Evolutionary conservation across 177 flowering plant species (phyloP), one percentile per base, ranked within the genome.

Genomic region (Vitis hybrid): DNA sequence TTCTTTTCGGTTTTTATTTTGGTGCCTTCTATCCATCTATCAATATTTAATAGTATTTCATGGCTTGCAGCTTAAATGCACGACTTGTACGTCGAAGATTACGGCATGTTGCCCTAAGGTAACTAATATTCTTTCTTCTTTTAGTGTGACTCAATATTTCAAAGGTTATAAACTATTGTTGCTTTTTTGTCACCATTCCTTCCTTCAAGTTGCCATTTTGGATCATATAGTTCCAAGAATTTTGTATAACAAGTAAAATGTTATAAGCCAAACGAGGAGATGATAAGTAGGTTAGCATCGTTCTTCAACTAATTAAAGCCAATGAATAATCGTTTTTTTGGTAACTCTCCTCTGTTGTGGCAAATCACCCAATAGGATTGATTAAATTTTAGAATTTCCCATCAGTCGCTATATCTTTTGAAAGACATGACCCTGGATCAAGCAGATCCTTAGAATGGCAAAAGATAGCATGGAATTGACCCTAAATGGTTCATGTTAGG

Each of bases 91-190:
- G 97, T 15, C 77, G 92, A 76, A 89, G 97, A 60, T 58, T 92
- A 64, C 77, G 97, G 9, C 99, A 91, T 80, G 73, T 89, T 74
- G 97, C 99, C 60, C 62, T 74, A 76, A 92, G 97, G 98, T 94
- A 88, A 65, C 60, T 67, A 18, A 13, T 48, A 50, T 58, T 62
- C n/a, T 51, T 19, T 16, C 18, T 21, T 56, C 10, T 50, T 51
- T 52, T 52, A 60, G 33, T 12, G 21, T 50, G 2, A 18, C 51
- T 56, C 16, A 2, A 51, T 16, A 14, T 66, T n/a, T 56, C 56
- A 51, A 61, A 29, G 8, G 7, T 22, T 59, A 31, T 31, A 62
- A 45, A 4, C 13, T 72, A 59, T 15, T 66, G 50, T 8, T 18
- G 18, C 13, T 18, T 66, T 22, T 56, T 62, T 2, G 2, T 69